Evolutionary conservation across 345 rosid genomes (phyloP).

Genomic region (Crucihimalaya himalaica): DNA sequence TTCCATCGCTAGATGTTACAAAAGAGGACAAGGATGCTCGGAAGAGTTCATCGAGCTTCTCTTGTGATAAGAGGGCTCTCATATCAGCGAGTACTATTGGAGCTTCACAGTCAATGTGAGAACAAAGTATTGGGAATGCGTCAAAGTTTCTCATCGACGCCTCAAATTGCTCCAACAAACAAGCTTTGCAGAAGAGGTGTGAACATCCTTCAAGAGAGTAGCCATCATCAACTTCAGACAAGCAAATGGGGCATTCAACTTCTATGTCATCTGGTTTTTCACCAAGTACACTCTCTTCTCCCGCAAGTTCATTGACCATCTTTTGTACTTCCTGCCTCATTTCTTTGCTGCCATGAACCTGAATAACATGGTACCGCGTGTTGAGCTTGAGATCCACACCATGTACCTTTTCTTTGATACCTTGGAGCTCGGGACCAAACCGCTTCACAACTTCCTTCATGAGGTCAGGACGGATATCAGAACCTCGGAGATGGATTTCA

Average conservation of each 20-base stretch:
- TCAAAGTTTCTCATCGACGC: conserved; percentile 68
- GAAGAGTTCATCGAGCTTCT: conserved; percentile 80
- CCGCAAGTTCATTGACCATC: conserved; percentile 53
- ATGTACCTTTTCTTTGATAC: conserved; percentile 65
- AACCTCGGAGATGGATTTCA: conserved; percentile 68
- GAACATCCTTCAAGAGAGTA: conserved; percentile 75
- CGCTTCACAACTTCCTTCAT: conserved; percentile 73
- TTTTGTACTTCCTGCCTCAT: conserved; percentile 65
- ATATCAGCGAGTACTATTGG: conserved; percentile 62
- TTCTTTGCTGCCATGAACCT: conserved; percentile 59
- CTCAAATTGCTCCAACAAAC: conserved; percentile 80
- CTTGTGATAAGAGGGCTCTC: conserved; percentile 57
- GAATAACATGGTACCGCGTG: conserved; percentile 60
- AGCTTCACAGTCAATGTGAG: conserved; percentile 50
- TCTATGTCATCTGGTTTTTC: conserved; percentile 37
- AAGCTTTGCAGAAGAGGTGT: conserved; percentile 67
- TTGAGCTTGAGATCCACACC: conserved; percentile 63
- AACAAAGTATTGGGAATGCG: conserved; percentile 66
- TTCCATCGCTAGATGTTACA: conserved; percentile 63
- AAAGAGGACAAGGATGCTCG: conserved; percentile 68
- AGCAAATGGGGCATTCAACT: conserved; percentile 72
- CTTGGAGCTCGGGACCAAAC: conserved; percentile 75
- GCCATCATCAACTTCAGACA: conserved; percentile 78
- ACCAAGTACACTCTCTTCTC: conserved; percentile 30
- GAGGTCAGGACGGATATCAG: conserved; percentile 58